Percentiles rank a stretch among this genome's conserved stretches.
These are phyloP conservation scores for Lasiosphaeria miniovina DNA, from an alignment of 495 filamentous ascomycete genomes.

Conservation along the genomic window DNA sequence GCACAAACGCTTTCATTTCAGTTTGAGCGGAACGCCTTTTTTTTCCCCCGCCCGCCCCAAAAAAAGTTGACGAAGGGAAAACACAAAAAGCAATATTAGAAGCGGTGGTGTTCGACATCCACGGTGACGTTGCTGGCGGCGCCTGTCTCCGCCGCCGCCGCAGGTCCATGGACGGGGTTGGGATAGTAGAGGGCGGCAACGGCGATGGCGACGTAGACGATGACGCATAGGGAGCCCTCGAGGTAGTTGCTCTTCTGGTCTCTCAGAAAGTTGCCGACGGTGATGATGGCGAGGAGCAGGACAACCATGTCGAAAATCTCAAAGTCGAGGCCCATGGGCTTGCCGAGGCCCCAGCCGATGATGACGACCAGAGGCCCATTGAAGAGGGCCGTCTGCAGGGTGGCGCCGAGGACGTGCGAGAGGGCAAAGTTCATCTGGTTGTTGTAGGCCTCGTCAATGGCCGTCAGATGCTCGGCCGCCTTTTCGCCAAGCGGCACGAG, in stretches of 20 bases:
- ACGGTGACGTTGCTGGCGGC: background rate
- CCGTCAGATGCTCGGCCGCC: constrained; percentile 83
- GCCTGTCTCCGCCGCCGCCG: constrained; percentile 7
- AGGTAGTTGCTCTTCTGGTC: constrained; percentile 80
- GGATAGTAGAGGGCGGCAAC: constrained; percentile 63
- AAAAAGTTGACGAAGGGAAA: too few relatives aligned
- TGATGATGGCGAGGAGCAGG: constrained; percentile 81
- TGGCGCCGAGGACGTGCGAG: constrained; percentile 81
- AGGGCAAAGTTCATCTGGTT: constrained; percentile 88
- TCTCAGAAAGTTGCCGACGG: constrained; percentile 76
- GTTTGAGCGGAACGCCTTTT: too few relatives aligned
- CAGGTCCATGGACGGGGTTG: constrained; percentile 34
- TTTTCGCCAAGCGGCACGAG: constrained; percentile 86
- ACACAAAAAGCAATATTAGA: too few relatives aligned
- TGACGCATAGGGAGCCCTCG: constrained; percentile 72
- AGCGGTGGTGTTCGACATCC: background rate
- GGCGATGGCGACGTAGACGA: constrained; percentile 63
- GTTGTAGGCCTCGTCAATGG: constrained; percentile 89
- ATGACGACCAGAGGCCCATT: constrained; percentile 83
- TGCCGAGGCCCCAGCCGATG: constrained; percentile 75
- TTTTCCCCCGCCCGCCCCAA: too few relatives aligned
- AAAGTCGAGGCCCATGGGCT: constrained; percentile 77
- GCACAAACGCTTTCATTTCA: too few relatives aligned
- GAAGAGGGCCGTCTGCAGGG: constrained; percentile 85
- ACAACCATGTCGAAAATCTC: constrained; percentile 86